Evolutionary conservation across 192 early-diverging fungal genomes (phyloP).

Genomic region (Borealophlyctis nickersoniae): DNA sequence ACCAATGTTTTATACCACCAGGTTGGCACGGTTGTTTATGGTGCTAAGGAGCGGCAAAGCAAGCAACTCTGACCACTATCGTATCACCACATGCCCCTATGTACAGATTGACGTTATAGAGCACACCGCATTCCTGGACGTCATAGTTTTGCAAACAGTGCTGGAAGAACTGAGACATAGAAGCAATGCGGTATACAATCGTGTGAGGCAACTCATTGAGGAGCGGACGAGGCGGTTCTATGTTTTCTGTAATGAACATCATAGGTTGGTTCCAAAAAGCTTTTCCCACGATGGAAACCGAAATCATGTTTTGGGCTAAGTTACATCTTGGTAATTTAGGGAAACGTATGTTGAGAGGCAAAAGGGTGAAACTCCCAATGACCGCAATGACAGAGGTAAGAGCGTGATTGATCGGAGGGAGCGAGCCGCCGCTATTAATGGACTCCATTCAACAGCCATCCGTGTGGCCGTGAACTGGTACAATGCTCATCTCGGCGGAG

Average conservation of each 20-base stretch:
- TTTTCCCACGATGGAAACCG: no score
- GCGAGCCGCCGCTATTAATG: no score
- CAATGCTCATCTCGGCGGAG: slow-evolving; percentile 56
- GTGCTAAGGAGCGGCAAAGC: background rate
- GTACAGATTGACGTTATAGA: slow-evolving; percentile 89
- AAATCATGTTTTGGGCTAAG: no score
- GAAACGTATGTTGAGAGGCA: slow-evolving; percentile 83
- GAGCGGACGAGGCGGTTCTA: slow-evolving; percentile 78
- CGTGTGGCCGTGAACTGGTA: slow-evolving; percentile 86
- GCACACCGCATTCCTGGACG: slow-evolving; percentile 79
- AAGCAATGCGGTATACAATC: slow-evolving; percentile 74
- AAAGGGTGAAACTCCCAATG: slow-evolving; percentile 84
- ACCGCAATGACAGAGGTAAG: slow-evolving; percentile 88
- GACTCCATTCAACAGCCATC: slow-evolving; percentile 71
- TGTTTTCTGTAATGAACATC: slow-evolving; percentile 96
- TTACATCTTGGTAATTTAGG: slow-evolving; percentile 32
- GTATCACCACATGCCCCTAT: background rate
- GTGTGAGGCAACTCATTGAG: slow-evolving; percentile 68
- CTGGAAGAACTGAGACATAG: slow-evolving; percentile 86
- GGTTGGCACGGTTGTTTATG: no score
- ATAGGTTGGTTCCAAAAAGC: no score
- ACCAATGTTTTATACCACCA: slow-evolving; percentile 81
- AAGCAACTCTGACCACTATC: background rate
- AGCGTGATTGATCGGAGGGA: no score
- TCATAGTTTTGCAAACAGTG: slow-evolving; percentile 92